These are phyloP conservation scores for Xylaria nigripes DNA, from an alignment of 495 filamentous ascomycete genomes.

Conservation along the genomic window DNA sequence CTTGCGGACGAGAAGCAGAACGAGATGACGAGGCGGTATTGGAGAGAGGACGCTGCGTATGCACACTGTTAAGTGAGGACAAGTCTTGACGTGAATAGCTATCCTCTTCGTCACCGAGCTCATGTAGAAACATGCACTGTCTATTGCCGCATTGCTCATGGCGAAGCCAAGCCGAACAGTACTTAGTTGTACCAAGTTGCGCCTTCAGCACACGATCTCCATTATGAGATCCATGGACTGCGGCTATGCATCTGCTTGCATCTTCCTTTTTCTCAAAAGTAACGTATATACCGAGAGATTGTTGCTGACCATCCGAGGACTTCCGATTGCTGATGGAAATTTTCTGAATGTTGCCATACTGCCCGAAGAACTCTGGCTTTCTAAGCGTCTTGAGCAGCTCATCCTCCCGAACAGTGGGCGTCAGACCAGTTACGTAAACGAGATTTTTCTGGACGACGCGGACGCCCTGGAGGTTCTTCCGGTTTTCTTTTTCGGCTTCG, in stretches of 20 bases:
- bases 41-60: slow-evolving; percentile 60
- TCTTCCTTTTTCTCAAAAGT: slow-evolving; percentile 86
- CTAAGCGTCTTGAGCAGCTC: slow-evolving; percentile 81
- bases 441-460: slow-evolving; percentile 97
- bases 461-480: slow-evolving; percentile 90
- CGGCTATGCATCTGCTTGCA: slow-evolving; percentile 77
- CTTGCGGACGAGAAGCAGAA: slow-evolving; percentile 44
- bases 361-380: slow-evolving; percentile 87
- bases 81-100: slow-evolving; percentile 93
- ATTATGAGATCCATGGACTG: slow-evolving; percentile 88
- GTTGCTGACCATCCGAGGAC: slow-evolving; percentile 55
- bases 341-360: slow-evolving; percentile 97
- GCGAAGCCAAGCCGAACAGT: slow-evolving; percentile 93
- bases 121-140: slow-evolving; percentile 95
- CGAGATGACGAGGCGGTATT: slow-evolving; percentile 36
- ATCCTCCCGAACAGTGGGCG: slow-evolving; percentile 83
- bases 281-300: slow-evolving; percentile 92
- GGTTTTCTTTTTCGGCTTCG: slow-evolving; percentile 88
- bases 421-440: slow-evolving; percentile 94
- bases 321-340: slow-evolving; percentile 97
- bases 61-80: slow-evolving; percentile 87
- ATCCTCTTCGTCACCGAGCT: slow-evolving; percentile 92
- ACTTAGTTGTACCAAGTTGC: slow-evolving; percentile 96
- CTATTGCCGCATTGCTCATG: slow-evolving; percentile 89
- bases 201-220: slow-evolving; percentile 79